These are phyloP conservation scores for Pseudogymnoascus sp. DNA, from an alignment of 2,329 filamentous ascomycete species.

Conservation along the genomic window DNA sequence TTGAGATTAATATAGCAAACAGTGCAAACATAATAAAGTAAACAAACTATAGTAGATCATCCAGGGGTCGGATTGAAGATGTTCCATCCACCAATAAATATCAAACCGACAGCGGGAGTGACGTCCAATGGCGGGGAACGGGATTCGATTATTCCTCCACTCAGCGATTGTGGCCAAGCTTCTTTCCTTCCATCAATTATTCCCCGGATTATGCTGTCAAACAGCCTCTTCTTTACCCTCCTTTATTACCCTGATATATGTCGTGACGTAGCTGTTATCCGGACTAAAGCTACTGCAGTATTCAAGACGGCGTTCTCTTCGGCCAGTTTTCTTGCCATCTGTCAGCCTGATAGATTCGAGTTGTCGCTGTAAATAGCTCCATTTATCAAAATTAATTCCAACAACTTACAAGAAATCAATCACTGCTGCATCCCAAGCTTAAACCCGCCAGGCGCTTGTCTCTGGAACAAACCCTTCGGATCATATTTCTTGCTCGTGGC, in stretches of 20 bases:
- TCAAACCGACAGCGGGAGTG: not conserved
- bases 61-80: not conserved
- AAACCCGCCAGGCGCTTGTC: conserved; percentile 21
- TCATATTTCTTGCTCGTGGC: conserved; percentile 31
- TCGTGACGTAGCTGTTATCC: not conserved
- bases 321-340: too few relatives aligned
- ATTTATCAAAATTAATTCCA: not conserved
- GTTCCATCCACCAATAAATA: conserved; percentile 1
- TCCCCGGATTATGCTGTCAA: not conserved
- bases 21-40: not conserved
- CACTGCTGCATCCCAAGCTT: conserved; percentile 15
- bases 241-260: not conserved
- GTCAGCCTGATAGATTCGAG: not conserved
- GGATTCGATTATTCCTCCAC: conserved; percentile 1
- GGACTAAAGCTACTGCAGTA: not conserved
- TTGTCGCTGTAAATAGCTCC: not conserved
- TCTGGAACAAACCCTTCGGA: conserved; percentile 26
- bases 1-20: not conserved
- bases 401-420: not conserved
- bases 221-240: not conserved
- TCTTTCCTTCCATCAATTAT: not conserved
- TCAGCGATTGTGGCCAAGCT: not conserved
- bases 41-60: not conserved
- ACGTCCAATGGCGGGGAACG: not conserved
- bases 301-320: not conserved